Evolutionary conservation across 2,329 filamentous ascomycete genomes (phyloP), one percentile per base, ranked within the genome.

Genomic region (Aspergillus sp.): DNA sequence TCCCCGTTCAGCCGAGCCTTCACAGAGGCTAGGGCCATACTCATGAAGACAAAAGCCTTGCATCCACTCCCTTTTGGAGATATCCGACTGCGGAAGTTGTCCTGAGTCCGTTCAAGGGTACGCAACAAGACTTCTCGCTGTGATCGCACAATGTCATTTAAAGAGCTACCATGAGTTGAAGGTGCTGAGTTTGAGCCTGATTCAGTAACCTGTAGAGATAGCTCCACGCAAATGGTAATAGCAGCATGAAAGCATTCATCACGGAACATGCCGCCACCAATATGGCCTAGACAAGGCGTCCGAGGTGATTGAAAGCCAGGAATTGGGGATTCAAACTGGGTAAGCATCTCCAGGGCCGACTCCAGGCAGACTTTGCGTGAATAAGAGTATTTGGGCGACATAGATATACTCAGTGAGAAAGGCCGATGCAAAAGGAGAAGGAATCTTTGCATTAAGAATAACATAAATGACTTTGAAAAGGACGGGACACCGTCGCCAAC

Each of bases 391-490:
- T 70, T 68, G 0, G 72, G 72, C 5, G 72, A 62, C 3, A 65
- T 59, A 11, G 66, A 62, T 12, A 74, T 69, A 55, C 69, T 73
- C n/a, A 71, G 61, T 2, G 70, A 71, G 51, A 72, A 74, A 1
- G 73, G 73, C 7, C 76, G 78, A 60, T 87, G 84, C 0, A 87
- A 71, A 1, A 79, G 75, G 14, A 86, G 76, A 2, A 86, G 63
- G 63, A 84, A 86, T 14, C 84, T 81, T 5, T 81, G 80, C 4
- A 82, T 73, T 0, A 82, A 71, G 41, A 81, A 79, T 49, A 84
- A 79, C 24, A 84, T 69, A 5, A 85, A 65, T 3, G 69, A 72
- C 41, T 66, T 65, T 5, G 70, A 65, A 21, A 73, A 73, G 17
- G 64, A 61, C 43, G 66, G 57, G 15, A 59, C 62, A n/a, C 58